Base-by-base conservation (phyloP, 2,329 filamentous ascomycete genomes). In the Thermothelomyces thermophilus region DNA sequence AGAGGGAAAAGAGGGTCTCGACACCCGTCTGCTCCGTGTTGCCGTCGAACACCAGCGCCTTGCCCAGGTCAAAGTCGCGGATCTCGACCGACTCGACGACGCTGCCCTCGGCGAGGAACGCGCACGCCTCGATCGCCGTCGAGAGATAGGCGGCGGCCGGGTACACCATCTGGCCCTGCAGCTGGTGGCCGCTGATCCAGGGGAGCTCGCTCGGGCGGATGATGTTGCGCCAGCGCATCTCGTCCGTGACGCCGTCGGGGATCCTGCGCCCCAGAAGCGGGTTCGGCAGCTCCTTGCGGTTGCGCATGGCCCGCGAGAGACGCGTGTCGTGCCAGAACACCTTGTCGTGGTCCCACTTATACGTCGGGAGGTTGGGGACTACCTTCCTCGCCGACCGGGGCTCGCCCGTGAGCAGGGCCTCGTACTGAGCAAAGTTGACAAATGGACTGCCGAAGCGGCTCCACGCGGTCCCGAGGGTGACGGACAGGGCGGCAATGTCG, bases 81-180 rank as follows among this genome's bases (percentile, higher is more conserved):
- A 31, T 30, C 5, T 46, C 31, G 11, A 54, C 39, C 3, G 46
- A 28, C 19, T 30, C 41, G n/a, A 35, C n/a, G 31, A 1, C 31
- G 30, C 2, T 34, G 9, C 5, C 14, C 2, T 19, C 41, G 10
- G 36, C 39, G 24, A 36, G 14, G 2, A 14, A 20, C 2, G 30
- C 28, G 1, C 5, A 14, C 0, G 73, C 73, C 50, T 76, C 73
- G 0, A 71, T 60, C 1, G 68, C 70, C 60, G 74, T 70, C 14
- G 64, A 60, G 1, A 74, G 46, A 54, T 73, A 77, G 0, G 64
- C 72, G 0, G 73, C 67, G 1, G 59, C 68, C 0, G 75, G 74
- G 44, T 74, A 73, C 7, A 77, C 60, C 13, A 66, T 61, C 35
- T 71, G 60, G 2, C 61, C 59, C 22, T 70, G 63, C 41, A 62